Evolutionary conservation across 139 green algal genomes (phyloP), one percentile per base, ranked within the genome.

Genomic region (Chlorella sorokiniana): DNA sequence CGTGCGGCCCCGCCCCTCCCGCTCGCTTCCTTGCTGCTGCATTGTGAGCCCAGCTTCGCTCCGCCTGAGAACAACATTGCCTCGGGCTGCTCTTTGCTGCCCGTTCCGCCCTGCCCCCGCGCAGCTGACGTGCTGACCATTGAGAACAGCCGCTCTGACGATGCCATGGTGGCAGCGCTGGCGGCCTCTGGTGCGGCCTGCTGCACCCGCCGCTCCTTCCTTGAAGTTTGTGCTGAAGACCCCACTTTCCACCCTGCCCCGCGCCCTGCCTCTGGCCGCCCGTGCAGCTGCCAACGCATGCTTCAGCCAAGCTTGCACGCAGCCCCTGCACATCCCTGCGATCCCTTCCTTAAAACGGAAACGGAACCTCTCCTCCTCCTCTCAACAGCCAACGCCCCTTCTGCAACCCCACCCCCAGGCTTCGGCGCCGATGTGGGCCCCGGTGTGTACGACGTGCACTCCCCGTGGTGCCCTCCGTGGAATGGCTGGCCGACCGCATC

Each of bases 111-210:
- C 71, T 67, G 11, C 31, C 4, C 35, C 25, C 9, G 5, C 86
- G 86, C 88, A 95, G 93, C 94, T 18, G 95, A 98, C 83, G 95
- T 98, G 52, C 91, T 98, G 82, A 98, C 94, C 44, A 98, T 98
- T 56, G 95, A 98, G 90, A 98, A 97, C 90, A 92, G 83, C n/a
- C 89, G 95, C 62, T 91, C 78, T 33, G 92, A 84, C 56, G 85
- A 98, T 82, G 92, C 91, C 62, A 98, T 97, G 93, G 81, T 98
- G 35, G 42, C 51, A 6, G 89, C 89, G 0, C 89, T 97, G 70
- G 88, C 93, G 35, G 73, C 71, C 29, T 74, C 48, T n/a, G 76
- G 72, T 78, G 70, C 41, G 69, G 10, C 27, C 22, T 41, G 67
- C 40, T 56, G 48, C 48, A 56, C 14, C 48, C 48, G 11, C 14